These are phyloP conservation scores for Thielaviopsis populi DNA, from an alignment of 2,329 filamentous ascomycete genomes.

Conservation along the genomic window DNA sequence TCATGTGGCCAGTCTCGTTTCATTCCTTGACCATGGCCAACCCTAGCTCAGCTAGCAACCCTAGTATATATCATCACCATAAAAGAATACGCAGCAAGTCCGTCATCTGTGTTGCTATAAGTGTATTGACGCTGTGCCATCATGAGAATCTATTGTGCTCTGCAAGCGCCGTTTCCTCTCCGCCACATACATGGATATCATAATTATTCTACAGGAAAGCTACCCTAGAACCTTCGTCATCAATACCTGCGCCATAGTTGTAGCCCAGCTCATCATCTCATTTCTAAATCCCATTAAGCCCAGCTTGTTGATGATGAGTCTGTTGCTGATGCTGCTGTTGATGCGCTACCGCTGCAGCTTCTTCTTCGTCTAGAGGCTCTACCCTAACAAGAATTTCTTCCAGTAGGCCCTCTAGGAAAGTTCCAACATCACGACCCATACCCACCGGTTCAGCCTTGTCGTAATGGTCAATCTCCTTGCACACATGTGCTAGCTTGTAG, in stretches of 20 bases:
- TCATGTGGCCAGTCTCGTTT: too few species aligned
- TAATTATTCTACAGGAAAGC: too few species aligned
- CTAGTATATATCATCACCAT: too few species aligned
- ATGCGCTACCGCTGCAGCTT: conserved; percentile 21
- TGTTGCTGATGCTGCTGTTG: conserved; percentile 4
- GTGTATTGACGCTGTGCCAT: too few species aligned
- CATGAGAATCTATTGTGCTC: too few species aligned
- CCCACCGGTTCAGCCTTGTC: conserved; percentile 78
- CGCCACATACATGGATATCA: too few species aligned
- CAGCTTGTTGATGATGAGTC: conserved; percentile 1
- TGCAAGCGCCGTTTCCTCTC: too few species aligned
- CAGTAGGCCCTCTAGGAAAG: conserved; percentile 78
- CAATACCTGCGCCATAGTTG: neutral
- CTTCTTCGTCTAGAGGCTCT: conserved; percentile 70
- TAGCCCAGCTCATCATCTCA: neutral
- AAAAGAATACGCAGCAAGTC: too few species aligned
- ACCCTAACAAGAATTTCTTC: conserved; percentile 84
- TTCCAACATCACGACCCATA: conserved; percentile 81
- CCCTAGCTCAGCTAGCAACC: too few species aligned
- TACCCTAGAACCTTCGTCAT: too few species aligned
- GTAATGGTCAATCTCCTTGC: conserved; percentile 78
- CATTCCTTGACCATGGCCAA: too few species aligned
- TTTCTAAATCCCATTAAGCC: conserved; percentile 4
- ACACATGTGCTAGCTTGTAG: conserved; percentile 65
- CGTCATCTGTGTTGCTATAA: too few species aligned